Conservation (phyloP, 345 rosid genomes). For the Adansonia digitata region DNA sequence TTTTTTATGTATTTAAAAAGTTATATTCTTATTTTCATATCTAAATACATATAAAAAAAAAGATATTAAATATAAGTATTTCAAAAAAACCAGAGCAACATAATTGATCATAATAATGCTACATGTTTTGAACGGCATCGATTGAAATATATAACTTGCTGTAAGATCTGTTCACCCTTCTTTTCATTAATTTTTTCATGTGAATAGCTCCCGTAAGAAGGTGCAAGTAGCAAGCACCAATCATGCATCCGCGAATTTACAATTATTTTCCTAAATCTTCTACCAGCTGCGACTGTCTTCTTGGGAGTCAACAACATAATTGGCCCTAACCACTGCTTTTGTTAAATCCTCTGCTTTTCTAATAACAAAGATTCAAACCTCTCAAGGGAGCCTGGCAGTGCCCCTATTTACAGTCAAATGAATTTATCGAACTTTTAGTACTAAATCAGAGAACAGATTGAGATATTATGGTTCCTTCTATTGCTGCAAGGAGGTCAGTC, state of each 20-base stretch:
- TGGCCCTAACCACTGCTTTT: not conserved
- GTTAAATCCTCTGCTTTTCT: not conserved
- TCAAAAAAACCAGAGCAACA: too few species aligned
- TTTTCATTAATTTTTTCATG: not conserved
- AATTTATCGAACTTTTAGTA: not conserved
- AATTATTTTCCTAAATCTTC: not conserved
- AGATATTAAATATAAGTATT: too few species aligned
- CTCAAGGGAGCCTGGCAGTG: not conserved
- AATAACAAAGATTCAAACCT: not conserved
- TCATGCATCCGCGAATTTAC: not conserved
- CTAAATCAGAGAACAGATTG: not conserved
- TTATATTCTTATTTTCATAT: too few species aligned
- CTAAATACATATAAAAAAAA: too few species aligned
- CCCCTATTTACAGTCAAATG: constrained; percentile 8
- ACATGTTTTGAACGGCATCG: too few species aligned
- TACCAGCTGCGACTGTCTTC: not conserved
- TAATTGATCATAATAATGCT: too few species aligned
- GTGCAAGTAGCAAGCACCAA: not conserved
- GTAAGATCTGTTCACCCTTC: not conserved
- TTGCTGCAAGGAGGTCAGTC: constrained; percentile 29
- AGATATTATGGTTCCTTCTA: constrained; percentile 9
- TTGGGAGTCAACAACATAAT: not conserved
- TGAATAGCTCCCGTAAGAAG: not conserved
- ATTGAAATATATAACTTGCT: not conserved
- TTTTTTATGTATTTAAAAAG: too few species aligned